Evolutionary conservation across 2,329 filamentous ascomycete genomes (phyloP), one percentile per base, ranked within the genome.

Genomic region (Aspergillus vadensis): DNA sequence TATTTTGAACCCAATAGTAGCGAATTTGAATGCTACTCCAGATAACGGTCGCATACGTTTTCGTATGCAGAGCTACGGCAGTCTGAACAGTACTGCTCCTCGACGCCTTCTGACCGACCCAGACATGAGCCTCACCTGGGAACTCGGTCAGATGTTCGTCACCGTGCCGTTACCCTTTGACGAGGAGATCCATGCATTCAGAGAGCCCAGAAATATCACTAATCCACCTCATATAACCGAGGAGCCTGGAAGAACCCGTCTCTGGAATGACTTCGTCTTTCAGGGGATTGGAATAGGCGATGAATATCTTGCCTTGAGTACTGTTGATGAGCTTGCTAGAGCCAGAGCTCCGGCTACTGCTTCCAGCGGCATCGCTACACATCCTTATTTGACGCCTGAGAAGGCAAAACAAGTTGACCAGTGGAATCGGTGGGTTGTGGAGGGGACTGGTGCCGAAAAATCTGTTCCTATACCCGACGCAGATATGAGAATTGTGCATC

Each of bases 211-310:
- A 3, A 70, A 67, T 39, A 56, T 71, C 15, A 30, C 50, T 4
- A 44, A 63, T 12, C 70, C 71, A 4, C 64, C 64, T 23, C 58
- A 43, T 4, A 57, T 65, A 8, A 67, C 62, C 12, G 58, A 56
- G 14, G 63, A 67, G 17, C 57, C 67, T 23, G 69, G 66, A 14
- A 57, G 58, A 10, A 73, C 74, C 5, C 69, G 65, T 9, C 59
- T 75, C 15, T 77, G 75, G 75, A 63, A 63, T 23, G 63, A 69
- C 54, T 72, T 69, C 55, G 65, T 63, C 8, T 76, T 74, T 55
- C 59, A 65, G 23, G 68, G 70, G 52, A 62, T 77, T n/a, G 75
- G 75, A 9, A 67, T 70, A 27, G 63, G 63, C 6, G 65, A 64
- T 7, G 68, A 69, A 21, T 67, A 67, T 25, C 49, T 62, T 23